Base-by-base conservation (phyloP, 148 eudicot species). In the Linanthus parryae region DNA sequence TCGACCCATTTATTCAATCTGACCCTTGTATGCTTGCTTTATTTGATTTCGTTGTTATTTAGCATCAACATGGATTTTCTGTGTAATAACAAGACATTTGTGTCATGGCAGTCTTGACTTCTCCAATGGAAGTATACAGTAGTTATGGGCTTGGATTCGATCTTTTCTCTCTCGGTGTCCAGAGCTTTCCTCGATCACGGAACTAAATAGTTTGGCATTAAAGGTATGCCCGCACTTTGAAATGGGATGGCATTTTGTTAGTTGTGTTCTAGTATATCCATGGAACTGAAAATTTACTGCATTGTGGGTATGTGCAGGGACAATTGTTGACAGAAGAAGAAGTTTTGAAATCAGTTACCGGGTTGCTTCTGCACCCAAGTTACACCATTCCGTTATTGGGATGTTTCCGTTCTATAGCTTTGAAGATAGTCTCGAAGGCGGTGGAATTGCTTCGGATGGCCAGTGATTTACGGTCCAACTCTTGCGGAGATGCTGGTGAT, bases 311-410 rank as follows among this genome's bases (percentile, higher is more conserved):
- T 33, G 24, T 45, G 60, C 61, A 91, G 99, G 94, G 83, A 9
- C 27, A 67, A 18, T 52, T 38, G 10, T 33, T 92, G 61, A 65
- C 68, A 25, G 94, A 81, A 48, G 80, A 71, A 49, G 88, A 84
- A 58, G 73, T 82, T 61, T 84, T 80, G 58, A 64, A 65, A 62
- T 73, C 70, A 8, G 50, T 84, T 47, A 88, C 80, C 8, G 64
- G 68, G 46, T 54, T 92, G 46, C 61, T 84, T 58, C 50, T 92
- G 57, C 94, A 81, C 61, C 83, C 88, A 0, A 67, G 54, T 43
- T 92, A 84, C 59, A 92, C 99, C 38, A 84, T 92, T 43, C 85
- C 88, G 3, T 56, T 87, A 30, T 36, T 80, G 57, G 96, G 99
- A 24, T 92, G 99, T 59, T 82, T 92, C 44, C 82, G 96, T 16